Conservation (phyloP, 2,329 filamentous ascomycete species). For the Diaporthe longicolla region DNA sequence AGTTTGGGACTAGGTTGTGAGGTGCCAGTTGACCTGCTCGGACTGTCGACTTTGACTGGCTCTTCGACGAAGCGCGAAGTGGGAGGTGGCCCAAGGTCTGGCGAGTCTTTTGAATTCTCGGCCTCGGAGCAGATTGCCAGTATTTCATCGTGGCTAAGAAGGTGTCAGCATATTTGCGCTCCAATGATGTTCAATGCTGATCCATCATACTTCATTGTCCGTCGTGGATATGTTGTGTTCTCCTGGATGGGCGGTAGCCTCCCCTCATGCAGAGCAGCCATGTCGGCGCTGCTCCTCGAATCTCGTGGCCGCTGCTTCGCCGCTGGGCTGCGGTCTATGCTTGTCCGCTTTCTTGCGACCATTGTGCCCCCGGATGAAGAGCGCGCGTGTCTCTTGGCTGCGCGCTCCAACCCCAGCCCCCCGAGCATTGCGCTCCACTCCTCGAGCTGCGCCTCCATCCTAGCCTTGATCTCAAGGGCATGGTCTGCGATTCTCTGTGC, state of each 20-base stretch:
- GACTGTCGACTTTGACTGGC: constrained; percentile 67
- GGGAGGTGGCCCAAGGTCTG: constrained; percentile 77
- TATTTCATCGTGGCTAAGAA: constrained; percentile 71
- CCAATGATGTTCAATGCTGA: background rate
- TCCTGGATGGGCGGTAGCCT: constrained; percentile 78
- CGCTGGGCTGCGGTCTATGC: constrained; percentile 64
- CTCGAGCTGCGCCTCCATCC: constrained; percentile 79
- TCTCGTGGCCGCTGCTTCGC: constrained; percentile 69
- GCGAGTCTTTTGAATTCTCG: constrained; percentile 69
- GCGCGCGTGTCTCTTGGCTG: constrained; percentile 59
- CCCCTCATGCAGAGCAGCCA: constrained; percentile 64
- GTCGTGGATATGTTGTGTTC: constrained; percentile 76
- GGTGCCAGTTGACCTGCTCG: constrained; percentile 48
- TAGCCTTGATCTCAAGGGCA: constrained; percentile 77
- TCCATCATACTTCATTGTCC: constrained; percentile 74
- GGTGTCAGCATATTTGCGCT: constrained; percentile 49
- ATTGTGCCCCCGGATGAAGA: constrained; percentile 57
- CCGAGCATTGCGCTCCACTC: constrained; percentile 79
- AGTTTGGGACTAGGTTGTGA: constrained; percentile 39
- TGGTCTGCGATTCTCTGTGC: constrained; percentile 74
- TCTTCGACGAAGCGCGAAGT: constrained; percentile 72
- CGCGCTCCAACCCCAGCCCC: constrained; percentile 73
- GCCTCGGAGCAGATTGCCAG: constrained; percentile 68
- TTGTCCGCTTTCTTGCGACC: constrained; percentile 57
- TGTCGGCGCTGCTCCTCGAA: constrained; percentile 68